Evolutionary conservation across 2,329 filamentous ascomycete species (phyloP), one percentile per base, ranked within the genome.

Genomic region (Rhinocladiella mackenziei): DNA sequence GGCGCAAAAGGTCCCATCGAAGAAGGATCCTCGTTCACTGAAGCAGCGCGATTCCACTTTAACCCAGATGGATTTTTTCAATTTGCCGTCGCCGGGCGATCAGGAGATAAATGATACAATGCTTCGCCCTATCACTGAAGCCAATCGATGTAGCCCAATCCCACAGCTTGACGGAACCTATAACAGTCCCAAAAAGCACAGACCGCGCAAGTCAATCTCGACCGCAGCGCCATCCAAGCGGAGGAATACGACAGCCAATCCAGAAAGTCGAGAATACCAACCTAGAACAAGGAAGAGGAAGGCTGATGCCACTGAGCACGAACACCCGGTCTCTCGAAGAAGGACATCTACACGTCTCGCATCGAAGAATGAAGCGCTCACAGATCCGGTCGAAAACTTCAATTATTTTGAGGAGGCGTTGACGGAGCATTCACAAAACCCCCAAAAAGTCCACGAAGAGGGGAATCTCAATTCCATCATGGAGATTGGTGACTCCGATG

Each of bases 21-120:
- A 23, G 13, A 29, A 20, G 10, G 14, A 2, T 5, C 32, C n/a
- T 9, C 22, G 19, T 14, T 34, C 31, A 8, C 14, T 44, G 25
- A 48, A 40, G 32, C 55, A 53, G 34, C 41, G 42, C 30, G 29
- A 55, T 25, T 53, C 54, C n/a, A 57, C 55, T 2, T 43, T 57
- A 34, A 57, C 55, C 3, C 55, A 57, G 30, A 57, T 57, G 54
- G 53, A 54, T 26, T 57, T 56, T 31, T 56, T 57, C 39, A 40
- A 22, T 20, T 30, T 32, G 34, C 9, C 23, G 15, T 31, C 40
- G 14, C 19, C 11, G 13, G 28, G 48, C 17, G n/a, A 45, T n/a
- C 13, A 44, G 7, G 42, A 39, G 1, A 13, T 50, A 13, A 39
- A 50, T 23, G 43, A 48, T 31, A 36, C 20, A 11, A 32, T 41